phyloP scores from a whole-genome alignment of 768 basidiomycete genomes.

The Suillus alpinus region DNA sequence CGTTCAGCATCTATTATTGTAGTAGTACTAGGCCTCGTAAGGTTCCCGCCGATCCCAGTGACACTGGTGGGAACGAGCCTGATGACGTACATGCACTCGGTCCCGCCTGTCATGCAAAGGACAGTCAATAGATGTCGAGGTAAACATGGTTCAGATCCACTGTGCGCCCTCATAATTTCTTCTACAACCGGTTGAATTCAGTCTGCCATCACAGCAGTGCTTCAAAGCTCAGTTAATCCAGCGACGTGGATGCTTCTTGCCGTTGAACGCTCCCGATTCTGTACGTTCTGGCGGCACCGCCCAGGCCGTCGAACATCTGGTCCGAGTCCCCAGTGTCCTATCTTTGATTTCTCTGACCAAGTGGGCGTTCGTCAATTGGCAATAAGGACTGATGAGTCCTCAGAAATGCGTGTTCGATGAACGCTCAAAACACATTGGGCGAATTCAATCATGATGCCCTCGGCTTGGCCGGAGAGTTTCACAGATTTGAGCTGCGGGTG shows the following conservation, averaged over 20 bases:
- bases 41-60: neutral
- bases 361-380: neutral
- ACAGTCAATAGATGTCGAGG: neutral
- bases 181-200: neutral
- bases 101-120: neutral
- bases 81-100: neutral
- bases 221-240: neutral
- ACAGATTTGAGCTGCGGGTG: conserved; percentile 78
- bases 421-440: neutral
- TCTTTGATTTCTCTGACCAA: neutral
- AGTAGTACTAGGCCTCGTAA: neutral
- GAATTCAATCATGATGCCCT: neutral
- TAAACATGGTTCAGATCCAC: neutral
- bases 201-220: neutral
- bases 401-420: neutral
- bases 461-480: conserved; percentile 50
- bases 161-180: neutral
- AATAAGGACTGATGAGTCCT: conserved; percentile 23
- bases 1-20: neutral
- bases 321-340: neutral
- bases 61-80: neutral
- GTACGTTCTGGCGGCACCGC: neutral
- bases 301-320: neutral
- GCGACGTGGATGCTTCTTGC: neutral
- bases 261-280: neutral